Evolutionary conservation across 2,329 filamentous ascomycete species (phyloP), one percentile per base, ranked within the genome.

Genomic region (Chrysoporthe deuterocubensis): DNA sequence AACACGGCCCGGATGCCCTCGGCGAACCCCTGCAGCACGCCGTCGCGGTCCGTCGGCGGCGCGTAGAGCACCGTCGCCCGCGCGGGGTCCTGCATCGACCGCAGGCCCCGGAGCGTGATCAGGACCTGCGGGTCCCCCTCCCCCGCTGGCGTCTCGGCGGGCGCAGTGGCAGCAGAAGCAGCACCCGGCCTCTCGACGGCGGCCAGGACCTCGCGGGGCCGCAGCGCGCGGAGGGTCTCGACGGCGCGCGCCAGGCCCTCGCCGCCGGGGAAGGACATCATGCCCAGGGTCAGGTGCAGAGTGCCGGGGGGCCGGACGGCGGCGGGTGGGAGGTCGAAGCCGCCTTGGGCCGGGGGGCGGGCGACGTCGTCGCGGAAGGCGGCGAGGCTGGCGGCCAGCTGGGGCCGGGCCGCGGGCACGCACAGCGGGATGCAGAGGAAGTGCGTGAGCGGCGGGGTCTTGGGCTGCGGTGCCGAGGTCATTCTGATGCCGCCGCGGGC

Each of bases 231-330:
- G 32, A 86, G 75, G 52, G 84, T 69, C 48, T 76, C 77, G 16
- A 79, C 74, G 1, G 85, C 84, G 50, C 73, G 77, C 3, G 79
- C 79, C 7, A 86, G 71, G 4, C 76, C 75, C 63, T 85, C 82
- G 2, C 32, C 21, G 8, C 37, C 37, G 37, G 82, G 78, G 11
- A 97, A 84, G 71, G 86, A 90, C 91, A 97, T 94, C 1, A 96
- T 92, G 0, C 94, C 94, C 0, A 97, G 83, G 0, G 94, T 97
- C 2, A 97, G 81, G 78, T 98, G 95, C 60, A 97, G 79, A 1
- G 93, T 94, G 0, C 92, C 92, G 0, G 92, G 79, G 0, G 93
- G 93, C 40, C 94, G 84, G 62, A 97, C 81, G 1, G 93, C 93
- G 65, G 85, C 85, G 43, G 82, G 76, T 0, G 92, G 91, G 11